Conservation (phyloP, 306 rosid species). For the Quercus suber region DNA sequence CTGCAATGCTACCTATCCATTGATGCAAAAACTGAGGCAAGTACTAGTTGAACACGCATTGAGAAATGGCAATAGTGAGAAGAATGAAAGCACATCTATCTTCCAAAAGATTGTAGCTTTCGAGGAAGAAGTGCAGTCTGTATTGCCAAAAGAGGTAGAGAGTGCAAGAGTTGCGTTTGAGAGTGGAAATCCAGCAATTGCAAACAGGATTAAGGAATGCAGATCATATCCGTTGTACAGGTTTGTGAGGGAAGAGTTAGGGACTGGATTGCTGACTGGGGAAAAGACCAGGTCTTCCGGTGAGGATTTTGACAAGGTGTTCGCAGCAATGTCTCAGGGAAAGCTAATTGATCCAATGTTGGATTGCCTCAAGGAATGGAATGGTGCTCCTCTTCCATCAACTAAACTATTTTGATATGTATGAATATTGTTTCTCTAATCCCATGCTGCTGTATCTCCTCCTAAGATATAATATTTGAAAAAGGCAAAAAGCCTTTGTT, state of each 20-base stretch:
- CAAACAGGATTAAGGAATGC: slow-evolving; percentile 41
- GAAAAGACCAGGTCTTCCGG: slow-evolving; percentile 48
- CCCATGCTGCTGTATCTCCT: too few species aligned
- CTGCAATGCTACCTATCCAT: slow-evolving; percentile 25
- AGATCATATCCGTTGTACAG: slow-evolving; percentile 53
- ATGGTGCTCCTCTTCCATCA: slow-evolving; percentile 30
- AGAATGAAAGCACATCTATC: slow-evolving; percentile 13
- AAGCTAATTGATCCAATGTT: slow-evolving; percentile 45
- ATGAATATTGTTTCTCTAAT: not conserved
- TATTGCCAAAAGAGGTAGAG: slow-evolving; percentile 42
- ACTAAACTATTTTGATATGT: not conserved
- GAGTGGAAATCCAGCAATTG: slow-evolving; percentile 32
- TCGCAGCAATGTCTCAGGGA: slow-evolving; percentile 38
- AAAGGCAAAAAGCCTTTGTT: too few species aligned
- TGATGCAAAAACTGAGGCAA: slow-evolving; percentile 46
- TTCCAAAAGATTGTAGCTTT: slow-evolving; percentile 43
- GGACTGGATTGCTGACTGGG: slow-evolving; percentile 34
- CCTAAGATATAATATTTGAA: too few species aligned
- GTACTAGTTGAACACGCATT: slow-evolving; percentile 42
- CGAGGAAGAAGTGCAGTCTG: slow-evolving; percentile 29
- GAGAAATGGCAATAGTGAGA: slow-evolving; percentile 20
- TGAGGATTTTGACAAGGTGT: slow-evolving; percentile 56
- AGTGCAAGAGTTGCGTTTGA: slow-evolving; percentile 35
- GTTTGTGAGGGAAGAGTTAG: slow-evolving; percentile 46
- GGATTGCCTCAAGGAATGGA: slow-evolving; percentile 41